Evolutionary conservation across 305 asterid genomes (phyloP), one percentile per base, ranked within the genome.

Genomic region (Petunia hybrid): DNA sequence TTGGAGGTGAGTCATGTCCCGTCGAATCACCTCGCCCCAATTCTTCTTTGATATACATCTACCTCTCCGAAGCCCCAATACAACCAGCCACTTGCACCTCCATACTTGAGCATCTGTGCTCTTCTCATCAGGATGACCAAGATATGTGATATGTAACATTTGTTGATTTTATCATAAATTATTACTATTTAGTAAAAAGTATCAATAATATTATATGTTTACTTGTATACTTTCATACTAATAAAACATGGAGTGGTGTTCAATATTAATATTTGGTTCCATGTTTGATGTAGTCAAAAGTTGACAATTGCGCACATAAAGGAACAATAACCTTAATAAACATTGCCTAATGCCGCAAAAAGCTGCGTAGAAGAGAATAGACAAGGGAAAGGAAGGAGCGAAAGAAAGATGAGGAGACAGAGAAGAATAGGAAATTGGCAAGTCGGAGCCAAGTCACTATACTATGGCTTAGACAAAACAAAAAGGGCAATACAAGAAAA

Each of bases 391-490:
- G 12, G 14, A 66, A 14, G 10, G 14, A 70, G 39, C 60, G 35
- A 70, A 46, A 56, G 43, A 38, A 22, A 10, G 16, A 0, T 35
- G 36, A 3, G 35, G 69, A 2, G 16, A 4, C 31, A 6, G 75
- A 41, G 10, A 2, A 45, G 40, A 43, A 12, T 39, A 0, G 1
- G 57, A 12, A 69, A 70, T 13, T 31, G 41, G 76, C 76, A 57
- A 16, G 57, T 69, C 57, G 14, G 14, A 70, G 7, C 59, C 41
- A 45, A 22, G 31, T 69, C 56, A 48, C 55, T 45, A 22, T 59
- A 45, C 9, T 70, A 10, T 69, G 60, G 77, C 77, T 70, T 8
- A 51, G 56, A 10, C 56, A 51, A 51, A 51, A 51, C 56, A 51
- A 70, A 45, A 70, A 22, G 2, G 42, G 22, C 60, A 70, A 31